Percentiles rank a stretch among this genome's conserved stretches.
These are phyloP conservation scores for Calonectria crousiana DNA, from an alignment of 2,329 filamentous ascomycete genomes.

Conservation along the genomic window DNA sequence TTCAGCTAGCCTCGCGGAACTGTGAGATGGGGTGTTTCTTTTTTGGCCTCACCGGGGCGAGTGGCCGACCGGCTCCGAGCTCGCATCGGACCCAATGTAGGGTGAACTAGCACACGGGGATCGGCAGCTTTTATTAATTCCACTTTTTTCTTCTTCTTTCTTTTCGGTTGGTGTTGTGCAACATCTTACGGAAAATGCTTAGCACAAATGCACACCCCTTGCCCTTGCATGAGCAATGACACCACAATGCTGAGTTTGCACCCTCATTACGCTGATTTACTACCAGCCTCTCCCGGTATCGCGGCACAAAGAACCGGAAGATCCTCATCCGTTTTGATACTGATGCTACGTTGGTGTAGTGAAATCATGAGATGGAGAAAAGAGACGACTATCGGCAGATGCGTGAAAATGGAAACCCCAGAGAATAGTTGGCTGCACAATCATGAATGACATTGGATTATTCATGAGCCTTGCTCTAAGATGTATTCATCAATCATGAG, in stretches of 20 bases:
- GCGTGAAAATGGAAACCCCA: background rate
- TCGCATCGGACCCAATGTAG: background rate
- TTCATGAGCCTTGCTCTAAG: rapidly evolving
- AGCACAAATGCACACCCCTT: slow-evolving; percentile 8
- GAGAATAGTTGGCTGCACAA: background rate
- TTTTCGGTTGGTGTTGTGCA: background rate
- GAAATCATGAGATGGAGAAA: background rate
- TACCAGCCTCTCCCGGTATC: background rate
- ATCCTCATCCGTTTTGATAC: background rate
- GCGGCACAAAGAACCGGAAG: background rate
- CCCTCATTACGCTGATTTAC: background rate
- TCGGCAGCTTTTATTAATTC: slow-evolving; percentile 1
- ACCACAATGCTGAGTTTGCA: background rate
- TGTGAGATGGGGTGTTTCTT: background rate
- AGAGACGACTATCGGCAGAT: background rate
- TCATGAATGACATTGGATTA: background rate
- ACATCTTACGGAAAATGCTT: background rate
- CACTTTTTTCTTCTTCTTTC: background rate
- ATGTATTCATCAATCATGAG: background rate
- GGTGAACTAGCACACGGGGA: background rate
- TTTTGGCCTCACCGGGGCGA: background rate
- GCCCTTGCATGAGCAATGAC: slow-evolving; percentile 5
- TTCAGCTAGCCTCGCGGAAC: background rate
- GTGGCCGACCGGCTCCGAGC: background rate
- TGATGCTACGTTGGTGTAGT: background rate